These are phyloP conservation scores for Rhododendron williamsianum DNA, from an alignment of 148 eudicot genomes.

Conservation along the genomic window DNA sequence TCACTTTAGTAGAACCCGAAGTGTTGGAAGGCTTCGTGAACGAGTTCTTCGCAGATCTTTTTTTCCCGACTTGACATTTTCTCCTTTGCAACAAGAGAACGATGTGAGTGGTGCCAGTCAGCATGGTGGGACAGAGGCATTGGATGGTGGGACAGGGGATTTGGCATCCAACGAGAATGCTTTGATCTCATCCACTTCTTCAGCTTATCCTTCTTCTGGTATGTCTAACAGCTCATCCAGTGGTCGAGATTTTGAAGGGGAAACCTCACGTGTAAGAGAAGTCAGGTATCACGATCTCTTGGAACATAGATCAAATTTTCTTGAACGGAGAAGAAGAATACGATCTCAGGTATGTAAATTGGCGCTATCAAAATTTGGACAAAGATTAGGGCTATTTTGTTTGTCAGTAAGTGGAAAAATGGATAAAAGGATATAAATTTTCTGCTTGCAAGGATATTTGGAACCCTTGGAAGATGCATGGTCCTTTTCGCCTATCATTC, in stretches of 20 bases:
- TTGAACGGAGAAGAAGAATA: slow-evolving; percentile 91
- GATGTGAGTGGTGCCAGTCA: slow-evolving; percentile 24
- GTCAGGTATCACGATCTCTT: slow-evolving; percentile 56
- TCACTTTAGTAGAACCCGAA: slow-evolving; percentile 80
- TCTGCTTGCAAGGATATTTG: neutral
- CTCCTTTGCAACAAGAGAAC: slow-evolving; percentile 49
- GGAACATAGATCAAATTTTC: slow-evolving; percentile 80
- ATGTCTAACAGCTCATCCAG: slow-evolving; percentile 32
- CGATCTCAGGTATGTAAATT: slow-evolving; percentile 78
- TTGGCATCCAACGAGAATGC: slow-evolving; percentile 38
- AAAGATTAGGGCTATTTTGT: neutral
- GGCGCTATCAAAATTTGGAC: neutral
- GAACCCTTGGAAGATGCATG: neutral
- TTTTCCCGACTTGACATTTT: slow-evolving; percentile 49
- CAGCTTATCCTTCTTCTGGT: slow-evolving; percentile 32
- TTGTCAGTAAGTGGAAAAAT: neutral
- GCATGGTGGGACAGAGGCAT: slow-evolving; percentile 12
- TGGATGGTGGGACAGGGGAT: slow-evolving; percentile 23
- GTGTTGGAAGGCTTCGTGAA: slow-evolving; percentile 96
- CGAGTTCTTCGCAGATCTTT: slow-evolving; percentile 78
- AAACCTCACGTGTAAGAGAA: slow-evolving; percentile 43
- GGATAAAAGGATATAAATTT: neutral
- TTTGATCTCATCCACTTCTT: slow-evolving; percentile 33
- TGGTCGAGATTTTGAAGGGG: slow-evolving; percentile 42
- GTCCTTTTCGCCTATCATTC: neutral